Base-by-base conservation (phyloP, 768 basidiomycete species). In the Tylopilus sp. region DNA sequence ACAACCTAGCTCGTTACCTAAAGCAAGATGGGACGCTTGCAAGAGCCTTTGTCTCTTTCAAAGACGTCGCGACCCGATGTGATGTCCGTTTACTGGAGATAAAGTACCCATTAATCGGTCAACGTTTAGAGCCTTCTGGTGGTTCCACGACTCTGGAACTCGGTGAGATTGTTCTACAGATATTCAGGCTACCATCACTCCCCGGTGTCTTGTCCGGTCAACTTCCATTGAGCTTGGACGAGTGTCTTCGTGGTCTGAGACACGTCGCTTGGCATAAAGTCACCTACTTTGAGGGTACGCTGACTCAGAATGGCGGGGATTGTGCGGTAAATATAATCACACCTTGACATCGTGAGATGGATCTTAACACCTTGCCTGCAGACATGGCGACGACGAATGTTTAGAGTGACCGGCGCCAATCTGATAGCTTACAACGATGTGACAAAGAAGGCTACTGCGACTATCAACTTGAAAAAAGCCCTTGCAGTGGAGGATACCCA, bases 221-320 rank as follows among this genome's bases (percentile, higher is more conserved):
- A 54, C 74, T 98, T 18, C 95, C 95, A 13, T 88, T 94, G 68
- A 93, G 91, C 62, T 73, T 98, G 59, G 95, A 98, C 48, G 95
- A 98, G 62, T 95, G 91, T 60, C 79, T 86, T 59, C 81, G 90
- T 13, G 95, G 95, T 1, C 73, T 98, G 57, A 75, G 91, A 52
- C 88, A 95, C 61, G 85, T 92, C 50, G 86, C 87, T 33, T 97
- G 93, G 94, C 93, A 95, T 63, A 94, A 95, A 72, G 80, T 87
- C 57, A 91, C 92, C 20, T 95, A 95, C 70, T 91, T 90, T 70
- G 89, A 97, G 69, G 93, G 95, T 23, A 85, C 83, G 0, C 69
- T 98, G 57, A 98, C 95, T 13, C 95, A 98, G 73, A 82, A 78
- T 56, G 95, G 95, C 15, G 95, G 95, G 10, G 95, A 95, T 65